Base-by-base conservation (phyloP, 306 rosid genomes). In the Cyamopsis tetragonoloba region DNA sequence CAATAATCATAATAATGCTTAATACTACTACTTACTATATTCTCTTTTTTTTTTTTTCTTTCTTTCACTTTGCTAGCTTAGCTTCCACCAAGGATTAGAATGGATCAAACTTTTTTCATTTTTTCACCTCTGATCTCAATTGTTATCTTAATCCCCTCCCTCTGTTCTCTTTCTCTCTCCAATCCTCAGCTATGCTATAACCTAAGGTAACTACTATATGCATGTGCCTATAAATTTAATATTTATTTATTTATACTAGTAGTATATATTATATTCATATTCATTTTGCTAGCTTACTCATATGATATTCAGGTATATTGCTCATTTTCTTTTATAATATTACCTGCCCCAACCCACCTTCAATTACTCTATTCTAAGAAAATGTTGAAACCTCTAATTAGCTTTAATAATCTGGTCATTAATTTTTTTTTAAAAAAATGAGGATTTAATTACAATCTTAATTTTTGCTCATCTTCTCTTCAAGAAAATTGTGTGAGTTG, bases 1-100 rank as follows among this genome's bases (percentile, higher is more conserved):
- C n/a, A 54, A 66, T 66, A 66, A 66, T 74, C 44, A 27, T 39
- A 8, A n/a, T 19, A 28, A 9, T 54, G 63, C n/a, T n/a, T n/a
- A n/a, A n/a, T n/a, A n/a, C 58, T 65, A 13, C 9, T 13, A 55
- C 51, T 24, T 24, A 1, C 5, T 5, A 26, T n/a, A n/a, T n/a
- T n/a, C 22, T 41, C 55, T 55, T 14, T 1, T 41, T 55, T 11
- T 31, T 65, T 11, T 20, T 24, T 34, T 38, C 27, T 26, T 35
- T 11, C 24, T 42, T 47, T 44, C 54, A 41, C 0, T 42, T 64
- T 22, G n/a, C n/a, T n/a, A n/a, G n/a, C n/a, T n/a, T n/a, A n/a
- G n/a, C n/a, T n/a, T n/a, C n/a, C n/a, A n/a, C n/a, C n/a, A n/a
- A n/a, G n/a, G n/a, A n/a, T n/a, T n/a, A n/a, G n/a, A n/a, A n/a